Evolutionary conservation across 2,329 filamentous ascomycete genomes (phyloP), one percentile per base, ranked within the genome.

Genomic region (Thelonectria blattea): DNA sequence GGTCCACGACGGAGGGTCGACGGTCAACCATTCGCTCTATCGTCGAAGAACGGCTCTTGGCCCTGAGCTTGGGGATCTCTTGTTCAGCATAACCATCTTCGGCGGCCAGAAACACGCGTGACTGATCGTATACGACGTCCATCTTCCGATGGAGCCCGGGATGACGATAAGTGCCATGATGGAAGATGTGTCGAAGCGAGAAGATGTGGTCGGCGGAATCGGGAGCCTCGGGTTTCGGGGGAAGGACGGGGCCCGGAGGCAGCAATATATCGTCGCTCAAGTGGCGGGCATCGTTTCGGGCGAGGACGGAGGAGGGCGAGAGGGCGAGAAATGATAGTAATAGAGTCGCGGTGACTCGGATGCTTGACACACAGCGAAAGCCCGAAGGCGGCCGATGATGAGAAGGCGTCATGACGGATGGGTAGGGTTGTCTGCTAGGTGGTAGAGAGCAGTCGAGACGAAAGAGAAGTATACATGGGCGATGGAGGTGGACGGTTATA

Each of bases 21-120:
- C 95, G 85, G 74, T 98, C 92, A 14, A 85, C 86, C 43, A 99
- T 81, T 49, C 95, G 86, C 74, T 97, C 87, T 66, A 99, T 96
- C 65, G 82, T 86, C 58, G 88, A 78, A 10, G 86, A 75, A 52
- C 81, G 83, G 51, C 91, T 93, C 70, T 83, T 88, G 37, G 85
- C 87, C 41, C 80, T 79, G 34, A 93, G 78, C 5, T 79, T 77
- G 6, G 81, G 75, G 39, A 87, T 74, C 3, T 80, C 78, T 64
- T 85, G 75, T 72, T 84, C 76, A 58, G 78, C 76, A 75, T 80
- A 78, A 18, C 81, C 83, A 56, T 87, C 87, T 55, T 89, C 86
- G 52, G 83, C 82, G 11, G 84, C 80, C 57, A 91, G 79, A 78
- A 85, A 90, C 47, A 94, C 78, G 42, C 73, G 73, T 17, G 73